These are phyloP conservation scores for Rhododendron ovatum DNA, from an alignment of 148 eudicot genomes.

Conservation along the genomic window DNA sequence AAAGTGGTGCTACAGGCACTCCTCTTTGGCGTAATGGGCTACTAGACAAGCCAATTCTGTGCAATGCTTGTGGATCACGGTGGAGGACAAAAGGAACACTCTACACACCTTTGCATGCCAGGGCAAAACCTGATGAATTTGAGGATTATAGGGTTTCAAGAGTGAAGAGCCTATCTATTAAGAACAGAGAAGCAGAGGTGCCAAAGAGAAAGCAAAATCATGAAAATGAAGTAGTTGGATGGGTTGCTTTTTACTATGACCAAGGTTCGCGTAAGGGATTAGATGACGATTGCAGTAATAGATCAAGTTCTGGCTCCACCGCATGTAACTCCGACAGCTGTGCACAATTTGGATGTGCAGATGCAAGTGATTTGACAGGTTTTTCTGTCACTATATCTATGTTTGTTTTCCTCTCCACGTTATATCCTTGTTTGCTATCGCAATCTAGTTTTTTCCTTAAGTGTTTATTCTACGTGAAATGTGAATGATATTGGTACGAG, in stretches of 20 bases:
- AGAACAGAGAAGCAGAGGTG: constrained; percentile 58
- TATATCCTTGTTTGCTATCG: background rate
- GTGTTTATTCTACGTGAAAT: background rate
- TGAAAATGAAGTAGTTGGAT: constrained; percentile 33
- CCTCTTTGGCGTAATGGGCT: constrained; percentile 99
- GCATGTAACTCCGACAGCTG: constrained; percentile 84
- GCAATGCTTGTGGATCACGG: constrained; percentile 97
- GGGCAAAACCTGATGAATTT: constrained; percentile 60
- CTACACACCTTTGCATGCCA: constrained; percentile 88
- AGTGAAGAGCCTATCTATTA: constrained; percentile 51
- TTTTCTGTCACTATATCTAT: constrained; percentile 12
- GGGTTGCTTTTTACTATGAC: constrained; percentile 30
- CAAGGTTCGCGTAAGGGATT: constrained; percentile 39
- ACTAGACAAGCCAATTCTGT: constrained; percentile 92
- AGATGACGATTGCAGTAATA: constrained; percentile 83
- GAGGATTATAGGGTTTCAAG: constrained; percentile 60
- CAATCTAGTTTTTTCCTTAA: background rate
- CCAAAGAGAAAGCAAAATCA: constrained; percentile 60
- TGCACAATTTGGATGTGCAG: constrained; percentile 73
- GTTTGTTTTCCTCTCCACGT: background rate
- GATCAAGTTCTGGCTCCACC: constrained; percentile 97
- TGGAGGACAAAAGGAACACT: constrained; percentile 99
- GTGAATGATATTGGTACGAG: background rate
- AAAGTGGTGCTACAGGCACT: constrained; percentile 54
- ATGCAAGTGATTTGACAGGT: constrained; percentile 94